These are phyloP conservation scores for Neoboletus magnificus DNA, from an alignment of 768 basidiomycete genomes.

Conservation along the genomic window DNA sequence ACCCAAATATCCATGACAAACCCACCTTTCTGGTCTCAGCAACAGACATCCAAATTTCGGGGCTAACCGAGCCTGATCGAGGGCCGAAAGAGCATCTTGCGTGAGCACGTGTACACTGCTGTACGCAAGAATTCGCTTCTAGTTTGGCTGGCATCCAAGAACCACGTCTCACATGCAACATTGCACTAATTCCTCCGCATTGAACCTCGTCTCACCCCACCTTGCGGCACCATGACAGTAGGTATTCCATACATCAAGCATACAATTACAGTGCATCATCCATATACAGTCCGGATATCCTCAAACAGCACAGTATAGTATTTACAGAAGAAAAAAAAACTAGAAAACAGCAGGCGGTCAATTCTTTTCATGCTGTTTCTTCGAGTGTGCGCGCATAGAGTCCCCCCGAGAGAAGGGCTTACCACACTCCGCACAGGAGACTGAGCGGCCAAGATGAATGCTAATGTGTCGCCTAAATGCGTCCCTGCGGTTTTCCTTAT, in stretches of 20 bases:
- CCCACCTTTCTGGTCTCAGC: too few species aligned
- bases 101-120: too few species aligned
- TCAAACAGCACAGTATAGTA: background rate
- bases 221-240: background rate
- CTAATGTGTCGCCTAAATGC: slow-evolving; percentile 5
- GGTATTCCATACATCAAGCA: background rate
- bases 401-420: slow-evolving; percentile 6
- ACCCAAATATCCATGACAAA: too few species aligned
- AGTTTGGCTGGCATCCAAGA: too few species aligned
- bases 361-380: background rate
- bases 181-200: too few species aligned
- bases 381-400: slow-evolving; percentile 1
- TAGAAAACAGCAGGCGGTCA: background rate
- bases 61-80: too few species aligned
- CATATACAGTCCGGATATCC: background rate
- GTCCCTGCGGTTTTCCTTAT: background rate
- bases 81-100: too few species aligned
- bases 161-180: too few species aligned
- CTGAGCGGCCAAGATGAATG: background rate
- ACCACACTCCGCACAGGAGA: background rate
- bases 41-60: too few species aligned
- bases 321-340: too few species aligned
- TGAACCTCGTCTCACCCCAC: background rate
- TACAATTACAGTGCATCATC: background rate
- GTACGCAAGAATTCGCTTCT: too few species aligned